A percentile compares a stretch with the other conserved stretches of the same genome.
phyloP scores from a whole-genome alignment of 106 monocot species.

The Iris macrosiphon region DNA sequence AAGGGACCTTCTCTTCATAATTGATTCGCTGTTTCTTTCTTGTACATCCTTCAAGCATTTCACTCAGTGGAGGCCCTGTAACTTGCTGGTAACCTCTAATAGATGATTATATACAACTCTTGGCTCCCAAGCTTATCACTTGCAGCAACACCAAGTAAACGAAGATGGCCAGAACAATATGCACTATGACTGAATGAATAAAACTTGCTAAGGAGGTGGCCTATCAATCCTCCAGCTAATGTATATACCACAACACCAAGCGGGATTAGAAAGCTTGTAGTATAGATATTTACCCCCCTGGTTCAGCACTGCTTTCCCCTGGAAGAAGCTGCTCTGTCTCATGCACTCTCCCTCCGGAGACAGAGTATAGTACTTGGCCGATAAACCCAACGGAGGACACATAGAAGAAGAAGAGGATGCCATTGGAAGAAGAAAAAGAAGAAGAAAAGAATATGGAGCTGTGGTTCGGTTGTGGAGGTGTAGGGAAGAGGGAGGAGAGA shows the following conservation, averaged over 20 bases:
- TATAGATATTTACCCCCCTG: slow-evolving; percentile 83
- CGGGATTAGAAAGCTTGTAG: slow-evolving; percentile 91
- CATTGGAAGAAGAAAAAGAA: no score
- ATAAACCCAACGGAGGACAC: slow-evolving; percentile 65
- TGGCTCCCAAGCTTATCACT: no score
- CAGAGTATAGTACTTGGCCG: slow-evolving; percentile 61
- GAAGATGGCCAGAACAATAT: no score
- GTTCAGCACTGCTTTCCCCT: slow-evolving; percentile 59
- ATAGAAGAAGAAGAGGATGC: slow-evolving; percentile 6
- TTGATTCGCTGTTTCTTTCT: no score
- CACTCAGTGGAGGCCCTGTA: background rate
- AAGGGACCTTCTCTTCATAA: no score
- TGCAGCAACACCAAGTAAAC: no score
- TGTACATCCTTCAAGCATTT: slow-evolving; percentile 3
- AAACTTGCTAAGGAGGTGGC: slow-evolving; percentile 97
- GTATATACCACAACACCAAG: slow-evolving; percentile 93
- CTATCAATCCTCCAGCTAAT: slow-evolving; percentile 86
- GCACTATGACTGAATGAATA: slow-evolving; percentile 90
- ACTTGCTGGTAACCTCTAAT: background rate
- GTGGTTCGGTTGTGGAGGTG: no score
- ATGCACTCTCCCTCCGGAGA: slow-evolving; percentile 42
- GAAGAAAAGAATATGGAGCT: no score
- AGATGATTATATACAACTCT: no score
- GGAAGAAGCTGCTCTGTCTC: slow-evolving; percentile 77
- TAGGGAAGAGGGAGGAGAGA: no score